Conservation (phyloP, 2,329 filamentous ascomycete species). For the Ascochyta lentis region DNA sequence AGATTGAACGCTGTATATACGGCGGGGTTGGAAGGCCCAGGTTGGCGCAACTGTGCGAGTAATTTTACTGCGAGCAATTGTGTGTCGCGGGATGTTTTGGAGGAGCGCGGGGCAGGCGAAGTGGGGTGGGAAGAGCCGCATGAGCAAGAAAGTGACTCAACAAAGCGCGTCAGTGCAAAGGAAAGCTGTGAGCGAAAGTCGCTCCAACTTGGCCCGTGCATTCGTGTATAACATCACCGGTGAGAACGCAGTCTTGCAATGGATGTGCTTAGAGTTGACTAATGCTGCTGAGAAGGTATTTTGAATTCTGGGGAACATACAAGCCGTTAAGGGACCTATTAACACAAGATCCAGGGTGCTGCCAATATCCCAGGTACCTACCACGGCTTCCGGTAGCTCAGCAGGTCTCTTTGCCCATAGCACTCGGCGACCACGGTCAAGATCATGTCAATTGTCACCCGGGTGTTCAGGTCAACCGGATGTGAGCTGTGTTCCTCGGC, state of each 20-base stretch:
- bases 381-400: slow-evolving; percentile 69
- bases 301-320: neutral
- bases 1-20: slow-evolving; percentile 26
- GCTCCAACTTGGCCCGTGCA: slow-evolving; percentile 13
- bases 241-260: neutral
- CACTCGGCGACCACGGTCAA: slow-evolving; percentile 85
- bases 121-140: slow-evolving; percentile 41
- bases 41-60: slow-evolving; percentile 13
- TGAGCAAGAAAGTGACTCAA: slow-evolving; percentile 41
- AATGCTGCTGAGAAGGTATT: neutral
- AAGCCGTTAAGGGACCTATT: neutral
- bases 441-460: slow-evolving; percentile 89
- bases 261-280: neutral
- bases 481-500: slow-evolving; percentile 2
- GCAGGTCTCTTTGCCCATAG: slow-evolving; percentile 86
- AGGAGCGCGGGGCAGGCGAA: slow-evolving; percentile 40
- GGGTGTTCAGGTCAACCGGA: slow-evolving; percentile 56
- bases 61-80: slow-evolving; percentile 26
- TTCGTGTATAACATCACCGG: neutral
- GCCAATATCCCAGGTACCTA: slow-evolving; percentile 8
- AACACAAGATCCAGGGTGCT: neutral
- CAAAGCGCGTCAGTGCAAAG: slow-evolving; percentile 25
- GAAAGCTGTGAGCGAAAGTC: slow-evolving; percentile 12
- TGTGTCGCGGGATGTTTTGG: slow-evolving; percentile 30
- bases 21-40: slow-evolving; percentile 19